Evolutionary conservation across 768 basidiomycete genomes (phyloP).

Genomic region (Krasilnikovozyma curviuscula): DNA sequence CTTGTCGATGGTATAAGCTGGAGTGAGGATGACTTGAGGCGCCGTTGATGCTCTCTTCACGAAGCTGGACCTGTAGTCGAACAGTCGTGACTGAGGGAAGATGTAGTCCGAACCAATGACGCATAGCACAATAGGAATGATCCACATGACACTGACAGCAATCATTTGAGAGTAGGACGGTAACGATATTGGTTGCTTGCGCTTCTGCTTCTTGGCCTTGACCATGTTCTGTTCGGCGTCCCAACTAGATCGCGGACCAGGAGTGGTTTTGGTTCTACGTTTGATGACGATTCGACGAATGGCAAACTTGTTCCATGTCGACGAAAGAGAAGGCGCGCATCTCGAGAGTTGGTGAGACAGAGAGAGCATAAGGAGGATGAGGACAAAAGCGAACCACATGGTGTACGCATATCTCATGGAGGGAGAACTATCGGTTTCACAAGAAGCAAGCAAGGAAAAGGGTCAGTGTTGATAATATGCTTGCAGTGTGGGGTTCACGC

Average conservation of each 20-base stretch:
- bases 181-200: conserved; percentile 18
- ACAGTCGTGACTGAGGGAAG: conserved; percentile 33
- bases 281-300: conserved; percentile 31
- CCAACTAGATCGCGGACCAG: too few species aligned
- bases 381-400: conserved; percentile 22
- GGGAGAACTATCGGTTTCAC: conserved; percentile 14
- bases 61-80: conserved; percentile 18
- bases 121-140: conserved; percentile 32
- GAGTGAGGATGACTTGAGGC: conserved; percentile 26
- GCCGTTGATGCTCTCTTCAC: conserved; percentile 24
- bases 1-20: conserved; percentile 45
- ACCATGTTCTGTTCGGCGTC: neutral
- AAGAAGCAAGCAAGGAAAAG: neutral
- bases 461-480: too few species aligned
- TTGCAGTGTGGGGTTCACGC: too few species aligned
- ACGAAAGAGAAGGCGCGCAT: too few species aligned
- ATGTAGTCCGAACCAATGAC: conserved; percentile 54
- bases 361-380: conserved; percentile 19
- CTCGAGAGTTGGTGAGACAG: conserved; percentile 27
- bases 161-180: conserved; percentile 50
- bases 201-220: conserved; percentile 2
- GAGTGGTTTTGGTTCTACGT: too few species aligned
- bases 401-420: conserved; percentile 26
- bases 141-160: conserved; percentile 31
- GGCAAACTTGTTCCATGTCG: conserved; percentile 45